phyloP scores from a whole-genome alignment of 176 grass and related monocot genomes.

The Bolboschoenus planiculmis region DNA sequence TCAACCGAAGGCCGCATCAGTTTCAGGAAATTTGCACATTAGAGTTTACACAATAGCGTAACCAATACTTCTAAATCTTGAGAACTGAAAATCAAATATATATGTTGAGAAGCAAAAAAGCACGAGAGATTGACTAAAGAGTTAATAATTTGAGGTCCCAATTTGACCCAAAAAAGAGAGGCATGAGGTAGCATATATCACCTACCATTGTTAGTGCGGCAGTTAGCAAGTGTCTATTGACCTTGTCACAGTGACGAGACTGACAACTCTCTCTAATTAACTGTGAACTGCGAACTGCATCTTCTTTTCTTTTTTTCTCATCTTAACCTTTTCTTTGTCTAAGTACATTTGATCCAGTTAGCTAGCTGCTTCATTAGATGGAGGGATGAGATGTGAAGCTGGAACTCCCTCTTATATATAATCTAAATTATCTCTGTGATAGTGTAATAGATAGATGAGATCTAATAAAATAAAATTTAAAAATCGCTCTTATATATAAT shows the following conservation, averaged over 20 bases:
- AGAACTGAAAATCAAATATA: not conserved
- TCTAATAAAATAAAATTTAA: no score
- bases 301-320: not conserved
- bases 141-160: constrained; percentile 6
- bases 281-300: not conserved
- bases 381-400: no score
- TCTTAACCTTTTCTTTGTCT: not conserved
- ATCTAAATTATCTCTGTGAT: no score
- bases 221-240: constrained; percentile 20
- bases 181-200: not conserved
- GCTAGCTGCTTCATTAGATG: not conserved
- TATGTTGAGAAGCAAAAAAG: not conserved
- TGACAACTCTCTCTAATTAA: not conserved
- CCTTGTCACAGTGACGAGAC: not conserved
- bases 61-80: no score
- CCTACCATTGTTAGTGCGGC: constrained; percentile 9
- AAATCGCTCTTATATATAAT: no score
- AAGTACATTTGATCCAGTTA: not conserved
- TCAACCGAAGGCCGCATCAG: no score
- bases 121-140: not conserved
- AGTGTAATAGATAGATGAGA: no score
- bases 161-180: constrained; percentile 8
- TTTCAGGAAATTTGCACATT: no score
- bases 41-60: no score
- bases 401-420: no score